Evolutionary conservation across 192 early-diverging fungal species (phyloP), one percentile per base, ranked within the genome.

Genomic region (Linnemannia elongata): DNA sequence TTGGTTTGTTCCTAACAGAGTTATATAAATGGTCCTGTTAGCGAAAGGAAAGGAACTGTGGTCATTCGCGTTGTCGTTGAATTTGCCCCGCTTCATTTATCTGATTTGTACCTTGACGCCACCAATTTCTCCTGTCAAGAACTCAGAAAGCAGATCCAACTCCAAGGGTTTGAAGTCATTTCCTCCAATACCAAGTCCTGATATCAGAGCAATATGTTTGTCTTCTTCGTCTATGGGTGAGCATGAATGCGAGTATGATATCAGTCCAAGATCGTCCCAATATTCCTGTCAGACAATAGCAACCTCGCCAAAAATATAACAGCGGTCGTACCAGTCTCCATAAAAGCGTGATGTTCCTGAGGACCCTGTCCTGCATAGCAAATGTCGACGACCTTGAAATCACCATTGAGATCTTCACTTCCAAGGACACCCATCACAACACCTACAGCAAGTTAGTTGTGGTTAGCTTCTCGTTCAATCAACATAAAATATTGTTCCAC

Each of bases 341-440:
- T 74, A 38, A n/a, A 47, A 33, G 79, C 57, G 39, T 82, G 71
- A 27, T 80, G 76, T 18, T 78, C 74, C 82, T 96, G 96, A 33
- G 91, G 88, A 1, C 92, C 86, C 69, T 94, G 82, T 9, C 92
- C 91, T 6, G 97, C 92, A 88, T 92, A 96, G 87, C 95, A 97
- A 44, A 97, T 76, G 76, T 98, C 97, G 8, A 92, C 78, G 5
- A 96, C 96, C 74, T 98, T 94, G 87, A 99, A 99, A 38, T 94
- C 91, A 52, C 97, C 97, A 35, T 86, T 82, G 9, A 89, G 69
- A 66, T 92, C 95, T 89, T 98, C 97, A 47, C 80, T 87, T 13
- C 98, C 98, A 36, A 98, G 91, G 72, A 96, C 92, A 10, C 93
- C 97, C 36, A 95, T 90, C 10, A 99, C 90, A 18, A 94, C 87